Evolutionary conservation across 352 stramenopile species (phyloP).

Genomic region (Phytopythium delawarense): DNA sequence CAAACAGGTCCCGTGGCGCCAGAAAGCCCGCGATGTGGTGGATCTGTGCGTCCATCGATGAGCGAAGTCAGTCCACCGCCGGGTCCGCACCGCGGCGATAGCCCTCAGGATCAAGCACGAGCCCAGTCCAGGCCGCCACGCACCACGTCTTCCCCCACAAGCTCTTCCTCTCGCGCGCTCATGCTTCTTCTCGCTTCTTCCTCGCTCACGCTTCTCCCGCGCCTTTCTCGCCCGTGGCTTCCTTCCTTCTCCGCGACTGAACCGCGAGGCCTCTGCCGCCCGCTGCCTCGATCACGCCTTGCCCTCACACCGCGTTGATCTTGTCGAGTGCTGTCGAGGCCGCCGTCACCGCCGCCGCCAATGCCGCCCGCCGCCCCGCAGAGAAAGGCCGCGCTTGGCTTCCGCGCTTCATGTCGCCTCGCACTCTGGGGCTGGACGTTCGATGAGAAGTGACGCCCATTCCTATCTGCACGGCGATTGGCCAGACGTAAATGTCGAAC

Average conservation of each 20-base stretch:
- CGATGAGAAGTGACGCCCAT: constrained; percentile 9
- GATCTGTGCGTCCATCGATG: constrained; percentile 21
- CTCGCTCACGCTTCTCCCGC: not conserved
- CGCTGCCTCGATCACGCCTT: not conserved
- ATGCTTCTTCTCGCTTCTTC: constrained; percentile 7
- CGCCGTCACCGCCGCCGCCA: not conserved
- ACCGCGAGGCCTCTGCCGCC: not conserved
- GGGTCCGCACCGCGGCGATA: not conserved
- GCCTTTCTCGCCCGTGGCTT: not conserved
- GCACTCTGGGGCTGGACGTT: not conserved
- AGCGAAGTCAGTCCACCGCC: not conserved
- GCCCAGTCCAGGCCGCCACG: not conserved
- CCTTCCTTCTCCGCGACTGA: not conserved
- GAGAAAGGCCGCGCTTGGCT: not conserved
- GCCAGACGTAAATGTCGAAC: constrained; percentile 11
- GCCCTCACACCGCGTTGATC: not conserved
- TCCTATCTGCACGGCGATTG: constrained; percentile 28
- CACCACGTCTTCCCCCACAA: constrained; percentile 47
- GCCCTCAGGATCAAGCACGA: too few relatives aligned
- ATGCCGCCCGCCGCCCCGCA: not conserved
- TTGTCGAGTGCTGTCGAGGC: not conserved
- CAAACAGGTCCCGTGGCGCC: constrained; percentile 40
- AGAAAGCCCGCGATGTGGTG: constrained; percentile 53
- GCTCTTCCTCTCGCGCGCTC: constrained; percentile 5
- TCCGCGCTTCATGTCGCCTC: constrained; percentile 3